Evolutionary conservation across 495 filamentous ascomycete species (phyloP).

Genomic region (Tuber brumale): DNA sequence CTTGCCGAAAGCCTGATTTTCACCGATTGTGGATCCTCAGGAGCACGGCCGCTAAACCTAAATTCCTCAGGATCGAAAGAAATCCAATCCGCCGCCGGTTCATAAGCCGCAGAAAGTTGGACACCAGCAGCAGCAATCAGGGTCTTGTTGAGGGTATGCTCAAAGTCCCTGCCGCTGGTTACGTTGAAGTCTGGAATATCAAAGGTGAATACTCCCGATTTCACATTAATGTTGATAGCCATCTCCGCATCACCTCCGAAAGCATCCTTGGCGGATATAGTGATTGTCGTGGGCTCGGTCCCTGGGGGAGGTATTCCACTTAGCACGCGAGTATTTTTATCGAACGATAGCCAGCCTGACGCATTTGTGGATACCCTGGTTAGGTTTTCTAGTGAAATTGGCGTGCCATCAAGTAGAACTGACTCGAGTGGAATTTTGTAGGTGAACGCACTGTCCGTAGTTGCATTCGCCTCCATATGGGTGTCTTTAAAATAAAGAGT

Average conservation of each 20-base stretch:
- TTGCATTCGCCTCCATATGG: constrained; percentile 55
- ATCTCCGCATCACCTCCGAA: constrained; percentile 59
- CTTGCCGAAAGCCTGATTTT: constrained; percentile 23
- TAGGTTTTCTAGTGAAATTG: constrained; percentile 48
- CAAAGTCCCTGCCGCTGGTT: constrained; percentile 59
- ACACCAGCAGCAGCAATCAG: constrained; percentile 51
- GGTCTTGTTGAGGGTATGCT: constrained; percentile 54
- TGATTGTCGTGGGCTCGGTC: constrained; percentile 57
- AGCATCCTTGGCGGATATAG: constrained; percentile 57
- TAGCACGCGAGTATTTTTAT: constrained; percentile 56
- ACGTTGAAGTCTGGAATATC: constrained; percentile 50
- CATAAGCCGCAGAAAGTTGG: constrained; percentile 52
- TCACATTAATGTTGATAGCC: constrained; percentile 56
- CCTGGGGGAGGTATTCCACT: constrained; percentile 57
- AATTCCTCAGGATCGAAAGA: constrained; percentile 54
- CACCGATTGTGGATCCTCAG: constrained; percentile 40
- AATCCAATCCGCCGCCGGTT: constrained; percentile 57
- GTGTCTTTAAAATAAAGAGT: constrained; percentile 57
- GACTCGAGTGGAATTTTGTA: constrained; percentile 51
- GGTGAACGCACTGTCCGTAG: constrained; percentile 50
- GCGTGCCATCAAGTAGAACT: constrained; percentile 59
- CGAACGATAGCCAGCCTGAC: constrained; percentile 65
- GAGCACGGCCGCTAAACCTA: constrained; percentile 59
- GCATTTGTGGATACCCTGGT: constrained; percentile 49
- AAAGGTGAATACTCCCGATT: constrained; percentile 29